phyloP scores from a whole-genome alignment of 2,329 filamentous ascomycete genomes.

The Ceratocystis albifundus region DNA sequence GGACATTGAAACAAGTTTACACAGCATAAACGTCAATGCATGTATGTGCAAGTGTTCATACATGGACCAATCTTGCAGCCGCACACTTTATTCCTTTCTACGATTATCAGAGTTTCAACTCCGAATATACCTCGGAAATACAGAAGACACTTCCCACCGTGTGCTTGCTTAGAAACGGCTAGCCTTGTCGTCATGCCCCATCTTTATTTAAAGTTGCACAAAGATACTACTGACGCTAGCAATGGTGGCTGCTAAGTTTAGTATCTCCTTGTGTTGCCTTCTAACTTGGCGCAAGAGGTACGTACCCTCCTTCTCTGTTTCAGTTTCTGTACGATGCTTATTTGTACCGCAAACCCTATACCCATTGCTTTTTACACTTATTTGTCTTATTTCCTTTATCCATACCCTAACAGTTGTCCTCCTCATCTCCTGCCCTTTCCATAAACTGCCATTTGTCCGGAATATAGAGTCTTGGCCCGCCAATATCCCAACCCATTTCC shows the following conservation, averaged over 20 bases:
- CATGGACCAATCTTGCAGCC: too few species aligned
- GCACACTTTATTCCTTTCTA: too few species aligned
- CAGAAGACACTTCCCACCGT: not conserved
- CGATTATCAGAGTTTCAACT: too few species aligned
- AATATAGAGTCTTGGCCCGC: too few species aligned
- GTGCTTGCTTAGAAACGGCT: not conserved
- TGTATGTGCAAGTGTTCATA: not conserved
- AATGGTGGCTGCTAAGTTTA: not conserved
- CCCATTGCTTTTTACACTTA: not conserved
- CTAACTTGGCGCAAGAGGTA: conserved; percentile 2
- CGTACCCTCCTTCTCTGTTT: conserved; percentile 3
- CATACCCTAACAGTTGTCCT: not conserved
- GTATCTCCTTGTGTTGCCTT: conserved; percentile 4
- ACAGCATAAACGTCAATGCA: not conserved
- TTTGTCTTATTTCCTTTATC: not conserved
- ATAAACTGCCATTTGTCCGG: too few species aligned
- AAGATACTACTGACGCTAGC: conserved; percentile 2
- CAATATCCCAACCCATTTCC: too few species aligned
- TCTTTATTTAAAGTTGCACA: conserved; percentile 15
- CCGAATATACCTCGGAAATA: too few species aligned
- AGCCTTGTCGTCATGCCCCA: not conserved
- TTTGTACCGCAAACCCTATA: not conserved
- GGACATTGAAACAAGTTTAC: not conserved
- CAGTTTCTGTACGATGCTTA: not conserved
- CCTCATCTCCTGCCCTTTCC: not conserved